These are phyloP conservation scores for Dryadomyces quercus-mongolicae DNA, from an alignment of 2,329 filamentous ascomycete species.

Conservation along the genomic window DNA sequence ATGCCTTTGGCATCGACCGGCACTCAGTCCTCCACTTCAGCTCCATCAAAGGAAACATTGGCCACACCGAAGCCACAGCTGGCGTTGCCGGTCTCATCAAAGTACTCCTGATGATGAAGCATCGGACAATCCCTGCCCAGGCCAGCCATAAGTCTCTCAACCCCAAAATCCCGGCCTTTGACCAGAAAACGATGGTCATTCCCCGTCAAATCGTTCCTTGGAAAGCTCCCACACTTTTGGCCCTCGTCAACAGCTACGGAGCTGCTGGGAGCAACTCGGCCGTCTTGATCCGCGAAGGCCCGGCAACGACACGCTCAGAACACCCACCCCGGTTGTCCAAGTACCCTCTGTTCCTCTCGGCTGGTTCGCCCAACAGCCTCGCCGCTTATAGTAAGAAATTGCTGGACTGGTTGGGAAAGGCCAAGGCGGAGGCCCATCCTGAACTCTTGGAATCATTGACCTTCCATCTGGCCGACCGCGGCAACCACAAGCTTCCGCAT, in stretches of 20 bases:
- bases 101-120: constrained; percentile 35
- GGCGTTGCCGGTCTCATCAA: constrained; percentile 32
- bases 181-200: constrained; percentile 43
- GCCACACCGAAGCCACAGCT: constrained; percentile 32
- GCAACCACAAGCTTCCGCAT: too few relatives aligned
- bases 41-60: constrained; percentile 37
- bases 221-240: constrained; percentile 16
- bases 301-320: too few relatives aligned
- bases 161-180: constrained; percentile 42
- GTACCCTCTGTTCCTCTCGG: too few relatives aligned
- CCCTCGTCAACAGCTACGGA: constrained; percentile 38
- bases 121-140: constrained; percentile 37
- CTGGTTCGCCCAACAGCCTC: too few relatives aligned
- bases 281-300: constrained; percentile 19
- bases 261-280: constrained; percentile 47
- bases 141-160: constrained; percentile 33
- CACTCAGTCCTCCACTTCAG: constrained; percentile 26
- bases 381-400: too few relatives aligned
- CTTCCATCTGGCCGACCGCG: too few relatives aligned
- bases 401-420: too few relatives aligned
- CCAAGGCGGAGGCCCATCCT: too few relatives aligned
- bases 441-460: too few relatives aligned
- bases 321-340: too few relatives aligned
- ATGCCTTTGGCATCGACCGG: neutral
- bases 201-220: constrained; percentile 44